Base-by-base conservation (phyloP, 768 basidiomycete genomes). In the Russula brevipes region DNA sequence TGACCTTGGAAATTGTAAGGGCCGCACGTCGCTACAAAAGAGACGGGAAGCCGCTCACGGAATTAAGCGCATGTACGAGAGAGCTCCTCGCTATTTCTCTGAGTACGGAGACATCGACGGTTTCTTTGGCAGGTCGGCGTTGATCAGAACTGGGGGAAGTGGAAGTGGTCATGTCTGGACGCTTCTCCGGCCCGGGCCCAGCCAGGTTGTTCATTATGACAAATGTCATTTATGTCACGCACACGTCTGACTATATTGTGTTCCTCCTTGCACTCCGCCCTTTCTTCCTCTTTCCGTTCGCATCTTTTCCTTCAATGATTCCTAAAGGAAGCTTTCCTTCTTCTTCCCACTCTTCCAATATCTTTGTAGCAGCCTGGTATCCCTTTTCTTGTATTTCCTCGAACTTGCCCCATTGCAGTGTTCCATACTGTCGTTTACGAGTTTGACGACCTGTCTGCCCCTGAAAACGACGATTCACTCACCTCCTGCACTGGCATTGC, bases 401-500 rank as follows among this genome's bases (percentile, higher is more conserved):
- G 69, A 91, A 96, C 73, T 91, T 91, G 57, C 82, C 79, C 71
- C 93, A 95, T 72, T 95, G 91, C 31, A 98, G 79, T 5, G 94
- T 98, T 5, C 94, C 93, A 68, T 89, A 98, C 87, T 94, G 71
- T 69, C 62, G 30, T 16, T 36, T 42, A 42, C 16, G 35, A 38
- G 10, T 33, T 59, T 31, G 14, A 33, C 19, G 5, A 12, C 12
- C 12, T n/a, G 19, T 6, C 30, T 33, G 12, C n/a, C 33, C 3
- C 35, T 42, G 39, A 33, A 24, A 41, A 45, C 41, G 30, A n/a
- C 30, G 19, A 14, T 24, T 39, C 19, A 70, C 79, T 65, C 69
- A 91, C 91, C 76, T 91, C 85, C 66, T 97, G 92, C 12, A 99
- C 95, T 0, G 97, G 97, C 89, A 98, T 91, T 63, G 85, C 83